Conservation (phyloP, 495 filamentous ascomycete species). For the Apiosordaria backusii region DNA sequence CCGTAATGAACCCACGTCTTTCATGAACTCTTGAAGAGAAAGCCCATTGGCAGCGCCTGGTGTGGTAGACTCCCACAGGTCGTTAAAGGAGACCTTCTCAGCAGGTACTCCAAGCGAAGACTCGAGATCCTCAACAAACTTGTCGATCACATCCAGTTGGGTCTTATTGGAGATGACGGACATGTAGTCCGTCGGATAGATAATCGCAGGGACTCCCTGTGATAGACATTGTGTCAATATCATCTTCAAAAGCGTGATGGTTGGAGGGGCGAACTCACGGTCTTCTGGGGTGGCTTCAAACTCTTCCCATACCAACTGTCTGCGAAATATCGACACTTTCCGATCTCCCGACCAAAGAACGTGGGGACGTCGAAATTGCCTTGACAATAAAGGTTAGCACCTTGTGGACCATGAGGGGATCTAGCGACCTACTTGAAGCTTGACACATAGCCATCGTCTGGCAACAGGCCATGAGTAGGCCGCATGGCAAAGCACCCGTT, state of each 20-base stretch:
- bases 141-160: conserved; percentile 5
- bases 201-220: not conserved
- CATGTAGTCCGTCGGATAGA: conserved; percentile 9
- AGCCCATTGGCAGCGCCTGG: not conserved
- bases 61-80: not conserved
- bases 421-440: not conserved
- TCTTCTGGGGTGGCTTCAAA: no score
- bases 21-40: no score
- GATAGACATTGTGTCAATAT: not conserved
- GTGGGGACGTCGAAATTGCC: no score
- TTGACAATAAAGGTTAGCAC: no score
- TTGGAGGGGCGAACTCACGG: not conserved
- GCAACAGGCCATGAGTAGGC: conserved; percentile 4
- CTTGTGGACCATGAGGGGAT: no score
- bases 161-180: not conserved
- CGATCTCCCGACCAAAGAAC: no score
- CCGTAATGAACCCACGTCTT: no score
- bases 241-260: no score
- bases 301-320: no score
- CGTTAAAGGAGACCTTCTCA: not conserved
- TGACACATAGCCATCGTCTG: not conserved
- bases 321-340: no score
- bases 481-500: conserved; percentile 10
- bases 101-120: not conserved
- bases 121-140: conserved; percentile 2